These are phyloP conservation scores for Coemansia sp. DNA, from an alignment of 192 early-diverging fungal species.

Conservation along the genomic window DNA sequence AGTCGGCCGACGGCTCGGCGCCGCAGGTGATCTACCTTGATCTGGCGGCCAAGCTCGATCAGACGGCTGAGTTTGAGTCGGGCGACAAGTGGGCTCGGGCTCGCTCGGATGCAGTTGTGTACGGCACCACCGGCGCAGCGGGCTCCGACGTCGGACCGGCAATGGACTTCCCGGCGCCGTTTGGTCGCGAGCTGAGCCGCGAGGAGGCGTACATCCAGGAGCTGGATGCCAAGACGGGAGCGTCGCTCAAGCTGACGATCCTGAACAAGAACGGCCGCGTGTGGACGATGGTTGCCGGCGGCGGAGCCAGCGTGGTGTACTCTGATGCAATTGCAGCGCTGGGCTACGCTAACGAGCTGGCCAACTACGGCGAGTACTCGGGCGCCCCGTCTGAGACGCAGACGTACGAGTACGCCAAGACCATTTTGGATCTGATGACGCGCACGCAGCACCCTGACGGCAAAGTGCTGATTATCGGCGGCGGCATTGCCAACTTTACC, in stretches of 20 bases:
- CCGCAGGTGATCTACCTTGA: conserved; percentile 89
- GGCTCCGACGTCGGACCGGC: conserved; percentile 65
- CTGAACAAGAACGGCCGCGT: conserved; percentile 93
- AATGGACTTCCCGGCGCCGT: conserved; percentile 97
- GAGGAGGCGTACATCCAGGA: conserved; percentile 99
- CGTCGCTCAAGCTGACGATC: conserved; percentile 96
- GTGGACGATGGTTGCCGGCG: conserved; percentile 99
- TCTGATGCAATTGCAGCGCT: conserved; percentile 98
- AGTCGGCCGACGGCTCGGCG: conserved; percentile 55
- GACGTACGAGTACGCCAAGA: conserved; percentile 99
- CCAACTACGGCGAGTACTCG: conserved; percentile 99
- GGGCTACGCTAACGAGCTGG: conserved; percentile 89
- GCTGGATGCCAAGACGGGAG: conserved; percentile 97
- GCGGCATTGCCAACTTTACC: conserved; percentile 99
- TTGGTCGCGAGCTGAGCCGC: conserved; percentile 92
- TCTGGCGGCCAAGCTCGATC: conserved; percentile 97
- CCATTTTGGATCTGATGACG: conserved; percentile 98
- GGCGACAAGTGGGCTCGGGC: conserved; percentile 96
- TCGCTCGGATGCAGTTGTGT: conserved; percentile 60
- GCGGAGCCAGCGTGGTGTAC: conserved; percentile 97
- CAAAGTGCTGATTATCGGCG: conserved; percentile 97
- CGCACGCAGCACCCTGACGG: conserved; percentile 81
- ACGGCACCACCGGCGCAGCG: conserved; percentile 42
- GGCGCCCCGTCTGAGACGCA: conserved; percentile 98
- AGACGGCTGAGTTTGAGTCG: conserved; percentile 95